These are phyloP conservation scores for Entomortierella chlamydospora DNA, from an alignment of 192 early-diverging fungal species.

Conservation along the genomic window DNA sequence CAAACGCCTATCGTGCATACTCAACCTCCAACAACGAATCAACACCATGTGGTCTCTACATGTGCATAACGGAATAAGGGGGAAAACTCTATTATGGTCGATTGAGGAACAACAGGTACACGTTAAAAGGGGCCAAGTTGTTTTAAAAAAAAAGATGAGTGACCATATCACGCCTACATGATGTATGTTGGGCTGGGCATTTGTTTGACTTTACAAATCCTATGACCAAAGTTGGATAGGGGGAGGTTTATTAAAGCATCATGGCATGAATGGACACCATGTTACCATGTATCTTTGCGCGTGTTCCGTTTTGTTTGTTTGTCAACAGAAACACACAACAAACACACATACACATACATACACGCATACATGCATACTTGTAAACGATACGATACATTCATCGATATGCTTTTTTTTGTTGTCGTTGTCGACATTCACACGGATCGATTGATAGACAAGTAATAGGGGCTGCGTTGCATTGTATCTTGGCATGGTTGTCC, in stretches of 20 bases:
- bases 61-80: not conserved
- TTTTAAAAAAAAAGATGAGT: slow-evolving; percentile 1
- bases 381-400: too few relatives aligned
- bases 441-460: not conserved
- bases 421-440: not conserved
- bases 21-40: not conserved
- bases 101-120: not conserved
- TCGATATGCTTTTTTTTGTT: too few relatives aligned
- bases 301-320: not conserved
- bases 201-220: not conserved
- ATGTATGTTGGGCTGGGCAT: too few relatives aligned
- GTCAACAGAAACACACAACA: too few relatives aligned
- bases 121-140: not conserved
- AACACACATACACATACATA: not conserved
- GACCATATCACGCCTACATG: slow-evolving; percentile 17
- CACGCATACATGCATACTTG: too few relatives aligned
- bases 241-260: not conserved
- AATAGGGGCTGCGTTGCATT: not conserved
- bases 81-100: not conserved
- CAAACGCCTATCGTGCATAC: not conserved
- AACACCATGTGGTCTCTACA: slow-evolving; percentile 9
- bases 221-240: not conserved
- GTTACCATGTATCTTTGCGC: too few relatives aligned
- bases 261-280: too few relatives aligned
- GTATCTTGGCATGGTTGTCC: not conserved